Conservation (phyloP, 2,329 filamentous ascomycete species). For the Calonectria crousiana region DNA sequence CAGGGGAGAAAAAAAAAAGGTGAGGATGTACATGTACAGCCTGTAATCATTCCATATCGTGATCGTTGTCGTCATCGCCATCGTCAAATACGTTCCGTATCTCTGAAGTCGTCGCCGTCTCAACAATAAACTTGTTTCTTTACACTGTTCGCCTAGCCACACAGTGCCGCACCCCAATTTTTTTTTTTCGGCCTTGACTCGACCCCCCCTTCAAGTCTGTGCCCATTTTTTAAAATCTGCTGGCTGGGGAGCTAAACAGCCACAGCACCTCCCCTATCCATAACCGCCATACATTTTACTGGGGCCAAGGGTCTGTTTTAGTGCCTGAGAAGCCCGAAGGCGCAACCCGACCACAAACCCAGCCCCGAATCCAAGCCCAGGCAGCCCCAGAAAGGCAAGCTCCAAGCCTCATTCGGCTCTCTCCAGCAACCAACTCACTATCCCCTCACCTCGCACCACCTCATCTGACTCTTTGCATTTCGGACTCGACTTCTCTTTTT, state of each 20-base stretch:
- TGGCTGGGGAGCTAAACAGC: slow-evolving; percentile 34
- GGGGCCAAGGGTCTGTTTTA: slow-evolving; percentile 13
- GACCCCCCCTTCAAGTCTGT: background rate
- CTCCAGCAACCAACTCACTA: slow-evolving; percentile 29
- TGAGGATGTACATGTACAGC: slow-evolving; percentile 5
- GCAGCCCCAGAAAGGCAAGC: slow-evolving; percentile 20
- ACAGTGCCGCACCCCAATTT: slow-evolving; percentile 22
- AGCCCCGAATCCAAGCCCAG: slow-evolving; percentile 18
- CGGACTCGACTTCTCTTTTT: slow-evolving; percentile 19
- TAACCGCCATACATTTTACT: slow-evolving; percentile 13
- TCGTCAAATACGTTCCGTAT: background rate
- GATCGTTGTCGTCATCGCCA: slow-evolving; percentile 15
- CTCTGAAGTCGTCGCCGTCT: background rate
- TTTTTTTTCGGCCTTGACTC: slow-evolving; percentile 27
- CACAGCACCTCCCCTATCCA: slow-evolving; percentile 3
- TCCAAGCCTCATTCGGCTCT: slow-evolving; percentile 37
- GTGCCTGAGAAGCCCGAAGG: slow-evolving; percentile 22
- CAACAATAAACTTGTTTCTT: background rate
- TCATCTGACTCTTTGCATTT: slow-evolving; percentile 34
- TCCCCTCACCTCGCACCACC: slow-evolving; percentile 39
- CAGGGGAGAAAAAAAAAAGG: background rate
- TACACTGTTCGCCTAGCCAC: background rate
- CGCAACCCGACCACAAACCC: slow-evolving; percentile 16
- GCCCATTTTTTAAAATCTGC: slow-evolving; percentile 27
- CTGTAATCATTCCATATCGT: background rate